Percentiles rank a stretch among this genome's conserved stretches.
Evolutionary conservation across 1,139 yeast species (phyloP).

Genomic region (Candida frijolesensis): DNA sequence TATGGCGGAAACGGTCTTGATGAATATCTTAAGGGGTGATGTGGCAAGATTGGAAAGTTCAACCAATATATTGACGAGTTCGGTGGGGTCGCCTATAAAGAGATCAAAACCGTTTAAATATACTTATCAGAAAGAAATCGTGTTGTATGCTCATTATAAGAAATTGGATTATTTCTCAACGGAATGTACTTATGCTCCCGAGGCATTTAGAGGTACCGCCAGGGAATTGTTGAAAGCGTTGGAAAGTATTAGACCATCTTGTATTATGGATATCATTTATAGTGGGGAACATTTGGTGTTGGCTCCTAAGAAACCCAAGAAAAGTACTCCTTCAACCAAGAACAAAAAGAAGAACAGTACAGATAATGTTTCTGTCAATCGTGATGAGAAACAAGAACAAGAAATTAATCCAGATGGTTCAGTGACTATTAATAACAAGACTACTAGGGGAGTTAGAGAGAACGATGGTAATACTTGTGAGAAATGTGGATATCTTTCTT

Average conservation of each 20-base stretch:
- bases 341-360: constrained; percentile 21
- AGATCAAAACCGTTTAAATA: constrained; percentile 96
- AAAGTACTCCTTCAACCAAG: constrained; percentile 30
- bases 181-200: constrained; percentile 97
- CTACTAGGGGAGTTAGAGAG: constrained; percentile 28
- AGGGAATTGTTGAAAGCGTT: constrained; percentile 86
- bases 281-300: constrained; percentile 88
- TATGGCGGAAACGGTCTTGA: constrained; percentile 96
- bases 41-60: constrained; percentile 89
- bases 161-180: constrained; percentile 95
- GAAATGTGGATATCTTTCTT: constrained; percentile 88
- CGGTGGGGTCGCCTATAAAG: constrained; percentile 78
- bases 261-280: constrained; percentile 90
- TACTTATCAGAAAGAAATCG: constrained; percentile 96
- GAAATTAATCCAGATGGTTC: constrained; percentile 66
- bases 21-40: constrained; percentile 96
- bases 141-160: constrained; percentile 94
- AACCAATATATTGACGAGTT: constrained; percentile 82
- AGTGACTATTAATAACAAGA: constrained; percentile 36
- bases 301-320: constrained; percentile 53
- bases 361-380: too few relatives aligned
- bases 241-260: constrained; percentile 88
- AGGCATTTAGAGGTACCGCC: constrained; percentile 97
- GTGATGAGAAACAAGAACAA: constrained; percentile 29
- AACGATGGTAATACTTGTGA: constrained; percentile 75